Conservation (phyloP, 2,329 filamentous ascomycete species). For the Penicillium sp. region DNA sequence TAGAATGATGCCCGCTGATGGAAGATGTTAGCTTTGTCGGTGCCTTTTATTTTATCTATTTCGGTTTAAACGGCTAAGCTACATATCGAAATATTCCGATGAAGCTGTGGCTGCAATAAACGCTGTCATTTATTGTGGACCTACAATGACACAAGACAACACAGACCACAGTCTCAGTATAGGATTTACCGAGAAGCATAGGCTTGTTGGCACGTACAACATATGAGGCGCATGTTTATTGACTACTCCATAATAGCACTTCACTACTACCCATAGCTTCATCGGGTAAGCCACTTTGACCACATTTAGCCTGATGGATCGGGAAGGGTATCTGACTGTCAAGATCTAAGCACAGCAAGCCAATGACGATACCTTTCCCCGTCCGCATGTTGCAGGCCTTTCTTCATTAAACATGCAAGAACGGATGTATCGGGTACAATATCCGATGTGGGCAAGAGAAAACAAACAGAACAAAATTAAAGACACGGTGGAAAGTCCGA, state of each 20-base stretch:
- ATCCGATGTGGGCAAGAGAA: neutral
- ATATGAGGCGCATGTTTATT: neutral
- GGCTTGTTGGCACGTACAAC: too few species aligned
- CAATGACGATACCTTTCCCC: neutral
- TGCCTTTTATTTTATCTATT: neutral
- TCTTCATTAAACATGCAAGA: neutral
- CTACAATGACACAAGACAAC: slow-evolving; percentile 1
- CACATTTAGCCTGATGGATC: neutral
- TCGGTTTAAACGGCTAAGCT: neutral
- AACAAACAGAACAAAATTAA: neutral
- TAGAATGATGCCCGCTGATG: neutral
- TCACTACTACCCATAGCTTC: neutral
- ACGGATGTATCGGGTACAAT: neutral
- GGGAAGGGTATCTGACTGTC: neutral
- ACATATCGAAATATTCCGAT: too few species aligned
- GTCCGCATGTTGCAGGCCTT: neutral
- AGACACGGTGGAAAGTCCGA: slow-evolving; percentile 18
- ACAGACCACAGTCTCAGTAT: neutral
- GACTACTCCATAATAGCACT: too few species aligned
- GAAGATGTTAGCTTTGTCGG: neutral
- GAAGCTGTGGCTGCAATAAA: too few species aligned
- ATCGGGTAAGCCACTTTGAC: neutral
- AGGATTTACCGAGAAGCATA: neutral
- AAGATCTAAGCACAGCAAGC: neutral
- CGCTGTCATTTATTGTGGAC: neutral